These are phyloP conservation scores for Penicillium corylophilum DNA, from an alignment of 2,329 filamentous ascomycete species.

Conservation along the genomic window DNA sequence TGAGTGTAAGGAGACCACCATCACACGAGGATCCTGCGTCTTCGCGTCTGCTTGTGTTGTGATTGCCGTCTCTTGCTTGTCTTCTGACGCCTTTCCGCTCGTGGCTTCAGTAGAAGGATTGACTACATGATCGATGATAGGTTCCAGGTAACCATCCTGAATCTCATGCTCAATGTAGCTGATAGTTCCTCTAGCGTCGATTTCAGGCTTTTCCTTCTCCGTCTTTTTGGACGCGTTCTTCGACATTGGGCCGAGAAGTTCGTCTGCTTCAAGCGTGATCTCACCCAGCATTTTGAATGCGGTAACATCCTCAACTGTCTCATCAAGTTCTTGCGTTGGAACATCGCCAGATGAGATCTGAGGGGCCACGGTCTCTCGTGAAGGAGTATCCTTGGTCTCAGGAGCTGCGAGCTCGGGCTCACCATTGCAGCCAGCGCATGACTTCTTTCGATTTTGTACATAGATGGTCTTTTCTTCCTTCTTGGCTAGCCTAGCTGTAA, in stretches of 20 bases:
- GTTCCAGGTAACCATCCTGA: constrained; percentile 40
- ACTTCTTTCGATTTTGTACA: constrained; percentile 75
- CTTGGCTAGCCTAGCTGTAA: constrained; percentile 72
- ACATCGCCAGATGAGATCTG: constrained; percentile 3
- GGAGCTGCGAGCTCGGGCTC: constrained; percentile 6
- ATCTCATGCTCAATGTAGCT: constrained; percentile 46
- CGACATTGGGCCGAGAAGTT: constrained; percentile 19
- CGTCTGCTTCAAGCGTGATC: constrained; percentile 32
- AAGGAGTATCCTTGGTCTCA: constrained; percentile 1
- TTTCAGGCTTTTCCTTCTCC: constrained; percentile 14
- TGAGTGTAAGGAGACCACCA: constrained; percentile 94
- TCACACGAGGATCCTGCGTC: constrained; percentile 49
- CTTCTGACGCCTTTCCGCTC: constrained; percentile 1
- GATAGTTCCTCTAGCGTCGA: constrained; percentile 31
- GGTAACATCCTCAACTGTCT: constrained; percentile 25
- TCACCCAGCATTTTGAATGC: constrained; percentile 37
- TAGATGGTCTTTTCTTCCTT: constrained; percentile 71
- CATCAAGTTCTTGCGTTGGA: constrained; percentile 7
- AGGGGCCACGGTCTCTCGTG: constrained; percentile 1
- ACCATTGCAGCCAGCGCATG: constrained; percentile 24
- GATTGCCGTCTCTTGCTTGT: not conserved
- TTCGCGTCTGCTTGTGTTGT: constrained; percentile 4
- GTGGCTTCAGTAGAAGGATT: constrained; percentile 7
- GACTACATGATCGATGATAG: constrained; percentile 34
- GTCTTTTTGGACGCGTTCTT: constrained; percentile 11